Percentiles rank a stretch among this genome's conserved stretches.
Conservation (phyloP, 2,329 filamentous ascomycete genomes). For the Metarhizium album region DNA sequence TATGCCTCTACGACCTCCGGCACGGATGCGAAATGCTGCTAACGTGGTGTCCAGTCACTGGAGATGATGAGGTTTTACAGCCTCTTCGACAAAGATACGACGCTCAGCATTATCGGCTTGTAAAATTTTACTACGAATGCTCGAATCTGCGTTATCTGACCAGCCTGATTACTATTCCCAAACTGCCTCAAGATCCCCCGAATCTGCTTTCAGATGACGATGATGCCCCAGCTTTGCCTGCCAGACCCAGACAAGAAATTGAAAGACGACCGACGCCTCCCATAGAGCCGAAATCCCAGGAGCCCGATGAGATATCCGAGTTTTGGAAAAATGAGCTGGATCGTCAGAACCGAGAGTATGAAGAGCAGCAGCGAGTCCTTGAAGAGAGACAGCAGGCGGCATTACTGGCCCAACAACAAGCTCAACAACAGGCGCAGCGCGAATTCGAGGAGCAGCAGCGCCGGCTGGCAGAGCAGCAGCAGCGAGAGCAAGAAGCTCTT, state of each 20-base stretch:
- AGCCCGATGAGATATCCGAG: constrained; percentile 90
- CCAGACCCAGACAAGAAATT: constrained; percentile 66
- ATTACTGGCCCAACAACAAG: constrained; percentile 69
- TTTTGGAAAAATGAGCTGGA: constrained; percentile 95
- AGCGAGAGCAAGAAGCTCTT: constrained; percentile 81
- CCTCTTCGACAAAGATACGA: constrained; percentile 84
- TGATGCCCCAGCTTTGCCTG: constrained; percentile 69
- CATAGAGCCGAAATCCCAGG: constrained; percentile 56
- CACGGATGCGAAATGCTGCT: constrained; percentile 7
- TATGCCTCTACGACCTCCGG: constrained; percentile 30
- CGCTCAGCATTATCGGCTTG: constrained; percentile 89
- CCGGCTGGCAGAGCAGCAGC: constrained; percentile 76
- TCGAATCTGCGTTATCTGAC: constrained; percentile 95
- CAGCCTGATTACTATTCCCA: constrained; percentile 90
- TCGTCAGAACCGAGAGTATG: constrained; percentile 87
- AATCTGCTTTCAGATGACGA: constrained; percentile 82
- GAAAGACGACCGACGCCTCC: constrained; percentile 60
- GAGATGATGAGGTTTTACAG: constrained; percentile 84
- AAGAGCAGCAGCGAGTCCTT: constrained; percentile 81
- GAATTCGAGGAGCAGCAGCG: constrained; percentile 98
- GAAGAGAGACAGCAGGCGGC: constrained; percentile 80
- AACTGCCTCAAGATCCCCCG: constrained; percentile 86
- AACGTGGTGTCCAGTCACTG: constrained; percentile 51
- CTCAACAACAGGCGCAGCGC: constrained; percentile 72
- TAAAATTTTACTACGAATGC: constrained; percentile 99